Conservation (phyloP, 106 monocot species). For the Dioscorea zingiberensis region DNA sequence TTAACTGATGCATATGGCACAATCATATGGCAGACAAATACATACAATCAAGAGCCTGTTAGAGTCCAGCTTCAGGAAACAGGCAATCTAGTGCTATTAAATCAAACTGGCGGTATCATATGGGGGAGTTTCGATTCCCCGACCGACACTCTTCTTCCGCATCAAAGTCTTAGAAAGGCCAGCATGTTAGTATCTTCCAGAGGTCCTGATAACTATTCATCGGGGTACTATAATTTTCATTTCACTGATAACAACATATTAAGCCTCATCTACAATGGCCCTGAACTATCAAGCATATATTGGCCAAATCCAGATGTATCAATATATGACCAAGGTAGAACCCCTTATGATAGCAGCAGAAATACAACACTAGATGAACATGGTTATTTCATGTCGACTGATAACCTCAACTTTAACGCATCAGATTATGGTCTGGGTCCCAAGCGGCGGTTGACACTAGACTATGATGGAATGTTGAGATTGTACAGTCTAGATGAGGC, state of each 20-base stretch:
- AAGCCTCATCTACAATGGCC: conserved; percentile 6
- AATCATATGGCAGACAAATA: conserved; percentile 7
- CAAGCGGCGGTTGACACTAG: conserved; percentile 4
- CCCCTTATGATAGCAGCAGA: conserved; percentile 9
- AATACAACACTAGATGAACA: not conserved
- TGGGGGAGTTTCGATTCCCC: conserved; percentile 10
- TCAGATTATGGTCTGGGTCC: conserved; percentile 10
- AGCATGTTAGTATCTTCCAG: not conserved
- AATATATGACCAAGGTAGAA: not conserved
- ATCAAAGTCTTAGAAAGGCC: conserved; percentile 1
- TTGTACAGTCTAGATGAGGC: conserved; percentile 9
- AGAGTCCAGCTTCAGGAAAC: conserved; percentile 1
- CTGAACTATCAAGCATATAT: conserved; percentile 4
- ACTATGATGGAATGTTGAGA: conserved; percentile 9
- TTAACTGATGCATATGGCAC: conserved; percentile 5
- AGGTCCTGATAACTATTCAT: not conserved
- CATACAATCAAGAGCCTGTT: not conserved
- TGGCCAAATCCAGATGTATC: conserved; percentile 4
- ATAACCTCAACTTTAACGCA: not conserved
- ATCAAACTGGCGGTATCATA: not conserved
- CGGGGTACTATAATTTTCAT: conserved; percentile 8
- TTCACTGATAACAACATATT: conserved; percentile 7
- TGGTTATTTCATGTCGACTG: not conserved
- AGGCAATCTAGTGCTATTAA: conserved; percentile 7
- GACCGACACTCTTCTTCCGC: conserved; percentile 10